Percentiles rank a stretch among this genome's conserved stretches.
phyloP scores from a whole-genome alignment of 1,139 yeast genomes.

The Arxiozyma slooffiae region DNA sequence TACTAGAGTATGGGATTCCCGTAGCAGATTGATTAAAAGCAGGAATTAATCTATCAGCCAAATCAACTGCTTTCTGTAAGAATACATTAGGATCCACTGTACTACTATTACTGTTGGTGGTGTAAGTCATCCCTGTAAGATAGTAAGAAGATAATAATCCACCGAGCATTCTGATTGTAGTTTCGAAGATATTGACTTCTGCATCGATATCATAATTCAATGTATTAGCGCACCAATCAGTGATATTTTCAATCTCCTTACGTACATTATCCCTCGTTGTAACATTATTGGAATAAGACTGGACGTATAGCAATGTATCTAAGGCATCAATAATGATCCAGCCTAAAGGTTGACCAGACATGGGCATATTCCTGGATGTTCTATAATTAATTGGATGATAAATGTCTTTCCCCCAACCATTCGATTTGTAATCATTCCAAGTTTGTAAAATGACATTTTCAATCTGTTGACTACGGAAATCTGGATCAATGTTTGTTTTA shows the following conservation, averaged over 20 bases:
- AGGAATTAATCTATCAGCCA: constrained; percentile 51
- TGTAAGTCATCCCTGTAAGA: constrained; percentile 37
- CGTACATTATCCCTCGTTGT: constrained; percentile 42
- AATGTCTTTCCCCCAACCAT: constrained; percentile 79
- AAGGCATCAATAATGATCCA: constrained; percentile 91
- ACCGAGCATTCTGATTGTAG: constrained; percentile 89
- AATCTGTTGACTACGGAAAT: constrained; percentile 11
- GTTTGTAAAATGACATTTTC: constrained; percentile 54
- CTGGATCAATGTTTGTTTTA: not conserved
- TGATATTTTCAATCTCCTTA: constrained; percentile 55
- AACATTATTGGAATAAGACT: constrained; percentile 36
- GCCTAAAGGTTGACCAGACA: constrained; percentile 68
- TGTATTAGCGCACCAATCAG: constrained; percentile 61
- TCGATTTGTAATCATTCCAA: constrained; percentile 66
- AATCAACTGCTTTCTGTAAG: constrained; percentile 67
- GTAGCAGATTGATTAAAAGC: constrained; percentile 50
- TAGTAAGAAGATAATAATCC: constrained; percentile 79
- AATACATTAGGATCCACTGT: constrained; percentile 41
- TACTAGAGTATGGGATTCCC: constrained; percentile 71
- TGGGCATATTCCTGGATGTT: constrained; percentile 55
- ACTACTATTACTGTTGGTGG: constrained; percentile 6
- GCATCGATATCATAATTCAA: constrained; percentile 51
- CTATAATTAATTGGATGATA: constrained; percentile 51
- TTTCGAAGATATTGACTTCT: constrained; percentile 77
- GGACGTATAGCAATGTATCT: constrained; percentile 71